Evolutionary conservation across 768 basidiomycete species (phyloP), one percentile per base, ranked within the genome.

Genomic region (Xerocomellus amylosporus): DNA sequence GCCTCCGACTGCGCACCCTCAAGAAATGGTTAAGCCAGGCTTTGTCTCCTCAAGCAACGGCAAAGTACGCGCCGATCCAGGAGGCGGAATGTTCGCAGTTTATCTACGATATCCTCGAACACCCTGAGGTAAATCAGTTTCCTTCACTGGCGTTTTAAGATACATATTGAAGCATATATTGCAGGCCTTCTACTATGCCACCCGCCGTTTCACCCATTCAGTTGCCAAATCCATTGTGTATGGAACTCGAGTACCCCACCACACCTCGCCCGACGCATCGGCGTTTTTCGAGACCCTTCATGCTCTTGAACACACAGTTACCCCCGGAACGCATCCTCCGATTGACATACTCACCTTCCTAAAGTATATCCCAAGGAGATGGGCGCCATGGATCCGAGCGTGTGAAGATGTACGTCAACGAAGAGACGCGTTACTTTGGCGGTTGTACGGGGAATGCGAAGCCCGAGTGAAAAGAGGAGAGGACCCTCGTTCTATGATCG

Each of bases 371-470:
- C 51, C 51, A 31, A 52, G 37, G 44, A 52, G 36, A 22, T 52
- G 44, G 51, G 51, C 51, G 20, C 51, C 51, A 13, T 52, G 51
- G 51, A 24, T 46, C 7, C 51, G n/a, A 39, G 51, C 36, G 14
- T 52, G 51, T 22, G 37, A 52, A 24, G 51, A 52, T n/a, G 51
- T 52, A 12, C 51, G 51, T 31, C 51, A 24, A 39, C 51, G 26
- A 30, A 52, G 51, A 31, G 43, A 46, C 20, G 20, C 15, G 9
- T n/a, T 52, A 46, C 51, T 52, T 39, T 52, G 51, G 51, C 43
- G 51, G 28, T 22, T 52, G 12, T 52, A 52, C 14, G 37, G 24
- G 19, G 51, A 52, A 39, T 46, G 51, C 31, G 44, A 52, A 31
- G 28, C 43, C 24, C 43, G 51, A 10, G 44, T 52, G 17, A 39